Evolutionary conservation across 805 yeast species (phyloP), one percentile per base, ranked within the genome.

Genomic region (Dipodascus geniculatus): DNA sequence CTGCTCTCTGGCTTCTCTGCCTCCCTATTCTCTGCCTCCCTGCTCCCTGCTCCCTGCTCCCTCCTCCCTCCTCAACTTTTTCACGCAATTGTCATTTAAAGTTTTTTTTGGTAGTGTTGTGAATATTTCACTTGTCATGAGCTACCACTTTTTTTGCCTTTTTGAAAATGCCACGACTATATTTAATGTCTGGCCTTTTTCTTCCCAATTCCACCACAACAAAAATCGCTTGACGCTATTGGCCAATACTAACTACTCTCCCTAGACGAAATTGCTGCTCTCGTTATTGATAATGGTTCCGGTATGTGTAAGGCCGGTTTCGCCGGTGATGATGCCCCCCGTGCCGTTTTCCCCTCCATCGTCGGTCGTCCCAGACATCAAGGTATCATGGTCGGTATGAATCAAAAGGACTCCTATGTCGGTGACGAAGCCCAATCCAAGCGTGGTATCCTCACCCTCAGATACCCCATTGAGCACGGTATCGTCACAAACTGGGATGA

Each of bases 291-390:
- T 76, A 91, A 91, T 79, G 99, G 99, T 80, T 93, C 99, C 72
- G 99, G 99, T 83, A 93, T 93, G 98, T 93, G 99, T 85, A 93
- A 93, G 76, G 99, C 99, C 91, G 99, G 99, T 78, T 93, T 90
- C 74, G 98, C 99, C 83, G 99, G 99, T 81, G 98, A 93, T 73
- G 99, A 93, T 80, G 98, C 98, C 63, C 99, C 99, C 73, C 87
- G 97, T 76, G 98, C 99, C 69, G 99, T 93, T 66, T 93, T 93
- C 91, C 99, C 99, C 71, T 93, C 98, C 60, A 91, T 93, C 71
- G 99, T 91, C 63, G 99, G 99, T 79, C 93, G 99, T 80, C 98
- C 99, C 80, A 90, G 96, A 83, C 99, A 93, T 76, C 98, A 93
- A 77, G 98, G 98, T 84, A 90, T 89, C 81, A 90, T 90, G 97